Evolutionary conservation across 441 rosid species (phyloP).

Genomic region (Mallotus repandus): DNA sequence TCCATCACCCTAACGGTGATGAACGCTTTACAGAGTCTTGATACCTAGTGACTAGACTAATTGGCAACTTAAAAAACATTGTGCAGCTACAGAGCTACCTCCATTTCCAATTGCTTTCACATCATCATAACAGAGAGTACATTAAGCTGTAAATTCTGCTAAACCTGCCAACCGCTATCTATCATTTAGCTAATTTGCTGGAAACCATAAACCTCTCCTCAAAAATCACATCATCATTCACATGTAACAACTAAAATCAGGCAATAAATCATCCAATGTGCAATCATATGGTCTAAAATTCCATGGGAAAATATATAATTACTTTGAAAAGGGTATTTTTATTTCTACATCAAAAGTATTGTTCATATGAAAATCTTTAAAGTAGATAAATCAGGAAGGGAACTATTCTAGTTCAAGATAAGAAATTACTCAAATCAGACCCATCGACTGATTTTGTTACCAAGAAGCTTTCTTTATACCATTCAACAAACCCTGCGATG

Average conservation of each 20-base stretch:
- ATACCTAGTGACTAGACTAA: neutral
- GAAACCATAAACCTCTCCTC: neutral
- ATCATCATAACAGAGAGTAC: neutral
- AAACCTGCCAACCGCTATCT: no score
- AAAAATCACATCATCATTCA: neutral
- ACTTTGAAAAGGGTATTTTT: neutral
- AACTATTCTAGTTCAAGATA: neutral
- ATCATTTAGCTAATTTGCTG: neutral
- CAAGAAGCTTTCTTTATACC: constrained; percentile 46
- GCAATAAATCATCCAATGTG: neutral
- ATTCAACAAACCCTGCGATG: constrained; percentile 34
- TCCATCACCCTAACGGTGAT: neutral
- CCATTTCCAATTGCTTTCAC: neutral
- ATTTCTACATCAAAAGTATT: constrained; percentile 8
- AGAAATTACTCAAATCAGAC: neutral
- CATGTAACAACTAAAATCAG: neutral
- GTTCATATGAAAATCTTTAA: neutral
- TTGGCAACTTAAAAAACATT: neutral
- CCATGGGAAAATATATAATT: neutral
- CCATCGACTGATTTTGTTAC: constrained; percentile 15
- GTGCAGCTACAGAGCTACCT: neutral
- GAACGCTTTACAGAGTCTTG: no score
- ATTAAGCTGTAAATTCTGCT: neutral
- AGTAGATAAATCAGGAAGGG: neutral
- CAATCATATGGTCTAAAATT: neutral